Base-by-base conservation (phyloP, 2,329 filamentous ascomycete genomes). In the Aureobasidium sp. region DNA sequence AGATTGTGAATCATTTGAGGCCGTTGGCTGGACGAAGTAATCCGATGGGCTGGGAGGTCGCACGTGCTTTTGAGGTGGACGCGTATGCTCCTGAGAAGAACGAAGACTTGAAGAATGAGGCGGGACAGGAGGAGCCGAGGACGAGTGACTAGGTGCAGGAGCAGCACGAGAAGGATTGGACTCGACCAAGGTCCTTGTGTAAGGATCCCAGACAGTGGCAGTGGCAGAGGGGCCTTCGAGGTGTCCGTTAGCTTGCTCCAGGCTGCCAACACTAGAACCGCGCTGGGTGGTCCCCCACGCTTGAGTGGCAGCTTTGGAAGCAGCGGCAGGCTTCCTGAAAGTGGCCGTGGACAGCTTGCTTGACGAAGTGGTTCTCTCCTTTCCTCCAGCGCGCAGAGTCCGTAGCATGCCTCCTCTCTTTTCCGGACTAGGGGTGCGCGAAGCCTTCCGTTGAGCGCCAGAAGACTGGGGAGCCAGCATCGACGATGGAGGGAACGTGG, bases 221-320 rank as follows among this genome's bases (percentile, higher is more conserved):
- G 54, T 25, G 12, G 40, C 25, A 39, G 55, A 29, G 19, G 40
- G 45, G 11, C 44, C 53, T 7, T 49, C 44, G 19, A 40, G 24
- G 17, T 58, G 45, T 21, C 51, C 52, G 29, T 52, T 55, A 1
- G 55, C 42, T 30, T 55, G 42, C 16, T 58, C 56, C 48, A 58
- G 10, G 53, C 49, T 52, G 27, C 55, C 57, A 35, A 57, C 41
- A 48, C 59, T 59, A 22, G 56, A 56, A 48, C 22, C 44, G 57
- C 42, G 59, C 63, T 62, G 70, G 65, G 57, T 72, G 14, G 25
- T 50, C 60, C 63, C 63, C 80, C 81, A 85, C n/a, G 80, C 80
- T 55, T 83, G 72, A 3, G 79, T 80, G 2, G 81, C 81, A 3
- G 81, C 81, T 60, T 79, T 81, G 16, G 81, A 79, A 17, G 81